Evolutionary conservation across 208 protist species (phyloP), one percentile per base, ranked within the genome.

Genomic region (Crithidia thermophila): DNA sequence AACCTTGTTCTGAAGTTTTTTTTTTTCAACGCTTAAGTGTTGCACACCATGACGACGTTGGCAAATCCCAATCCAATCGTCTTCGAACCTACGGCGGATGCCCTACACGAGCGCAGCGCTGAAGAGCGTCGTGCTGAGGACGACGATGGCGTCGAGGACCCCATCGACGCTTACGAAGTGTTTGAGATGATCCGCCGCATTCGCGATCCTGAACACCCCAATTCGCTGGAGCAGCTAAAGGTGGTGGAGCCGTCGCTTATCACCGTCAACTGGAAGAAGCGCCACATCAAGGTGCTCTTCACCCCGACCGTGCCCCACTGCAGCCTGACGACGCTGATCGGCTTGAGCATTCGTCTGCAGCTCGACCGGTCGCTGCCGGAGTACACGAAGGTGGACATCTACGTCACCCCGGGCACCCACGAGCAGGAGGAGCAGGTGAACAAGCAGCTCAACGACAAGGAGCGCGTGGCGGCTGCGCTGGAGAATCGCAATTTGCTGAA

Each of bases 371-470:
- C 78, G 10, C 83, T 99, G 10, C 98, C 98, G 14, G 68, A 76
- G 34, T 74, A 90, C 36, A 98, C 97, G 25, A 99, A 99, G 75
- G 71, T 99, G 18, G 93, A 98, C 62, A 81, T 99, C 31, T 82
- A 81, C 46, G 85, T 99, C 20, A 86, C 93, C 1, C 90, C 93
- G 4, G 97, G 98, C 36, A 91, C 96, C 7, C 98, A 99, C 72
- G 78, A 96, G 23, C 91, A 97, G 64, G 97, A 98, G 77, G 87
- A 94, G 74, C 86, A 93, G 67, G 97, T 99, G 42, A 99, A 99
- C 75, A 99, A 99, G 81, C 98, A 99, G 79, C 91, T 99, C 7
- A 98, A 98, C 64, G 98, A 99, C 75, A 99, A 99, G 82, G 98
- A 99, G 80, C 74, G 98, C 36, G 98, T 99, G 16, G 93, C 96